phyloP scores from a whole-genome alignment of 805 yeast genomes.

The Brettanomyces anomalus region DNA sequence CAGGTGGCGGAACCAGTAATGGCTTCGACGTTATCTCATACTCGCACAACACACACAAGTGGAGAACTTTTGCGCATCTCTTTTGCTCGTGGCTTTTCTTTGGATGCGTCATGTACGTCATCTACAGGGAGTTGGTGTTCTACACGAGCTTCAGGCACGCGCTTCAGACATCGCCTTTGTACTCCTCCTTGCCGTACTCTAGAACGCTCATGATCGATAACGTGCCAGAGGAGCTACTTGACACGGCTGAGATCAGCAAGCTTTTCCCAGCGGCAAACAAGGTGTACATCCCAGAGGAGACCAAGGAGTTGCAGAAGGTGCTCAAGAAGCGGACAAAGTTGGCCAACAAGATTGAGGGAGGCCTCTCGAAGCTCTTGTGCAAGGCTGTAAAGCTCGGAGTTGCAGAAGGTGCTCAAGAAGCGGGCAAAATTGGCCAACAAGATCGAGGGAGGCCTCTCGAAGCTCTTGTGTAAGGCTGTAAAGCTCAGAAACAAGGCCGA shows the following conservation, averaged over 20 bases:
- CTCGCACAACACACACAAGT: conserved; percentile 52
- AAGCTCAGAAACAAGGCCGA: conserved; percentile 44
- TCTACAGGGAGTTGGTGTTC: conserved; percentile 67
- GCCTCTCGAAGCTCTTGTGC: conserved; percentile 49
- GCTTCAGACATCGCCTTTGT: conserved; percentile 61
- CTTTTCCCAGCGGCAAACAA: conserved; percentile 56
- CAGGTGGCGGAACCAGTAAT: conserved; percentile 43
- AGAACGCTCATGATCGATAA: conserved; percentile 69
- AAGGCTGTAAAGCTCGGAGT: conserved; percentile 49
- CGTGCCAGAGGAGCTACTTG: conserved; percentile 37
- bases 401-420: conserved; percentile 43
- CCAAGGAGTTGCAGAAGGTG: conserved; percentile 41
- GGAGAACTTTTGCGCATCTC: conserved; percentile 65
- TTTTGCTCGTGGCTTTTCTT: conserved; percentile 69
- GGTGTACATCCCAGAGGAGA: conserved; percentile 58
- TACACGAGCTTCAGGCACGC: conserved; percentile 68
- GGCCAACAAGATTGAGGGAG: conserved; percentile 51
- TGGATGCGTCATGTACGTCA: conserved; percentile 53
- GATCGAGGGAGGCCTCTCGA: conserved; percentile 59
- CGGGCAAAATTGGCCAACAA: conserved; percentile 52
- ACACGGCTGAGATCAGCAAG: conserved; percentile 42
- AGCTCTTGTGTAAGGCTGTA: conserved; percentile 50
- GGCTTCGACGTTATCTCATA: conserved; percentile 63
- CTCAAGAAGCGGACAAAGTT: conserved; percentile 58
- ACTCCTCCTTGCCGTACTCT: conserved; percentile 59